These are phyloP conservation scores for Lineolata rhizophorae DNA, from an alignment of 495 filamentous ascomycete species.

Conservation along the genomic window DNA sequence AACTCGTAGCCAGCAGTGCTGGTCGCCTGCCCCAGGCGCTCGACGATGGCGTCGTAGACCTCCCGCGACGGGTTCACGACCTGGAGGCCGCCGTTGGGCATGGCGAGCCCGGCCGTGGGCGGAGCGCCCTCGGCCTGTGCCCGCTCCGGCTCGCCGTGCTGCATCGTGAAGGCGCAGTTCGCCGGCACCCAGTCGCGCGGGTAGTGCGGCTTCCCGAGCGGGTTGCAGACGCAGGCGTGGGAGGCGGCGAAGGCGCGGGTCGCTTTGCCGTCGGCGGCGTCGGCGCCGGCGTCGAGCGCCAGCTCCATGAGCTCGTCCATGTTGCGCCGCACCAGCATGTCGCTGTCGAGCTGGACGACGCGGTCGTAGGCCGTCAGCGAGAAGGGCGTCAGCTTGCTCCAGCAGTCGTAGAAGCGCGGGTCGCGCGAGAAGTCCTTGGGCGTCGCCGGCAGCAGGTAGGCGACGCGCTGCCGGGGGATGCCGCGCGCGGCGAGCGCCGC, in stretches of 20 bases:
- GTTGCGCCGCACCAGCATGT: constrained; percentile 57
- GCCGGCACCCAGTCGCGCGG: constrained; percentile 46
- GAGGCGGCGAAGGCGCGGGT: constrained; percentile 45
- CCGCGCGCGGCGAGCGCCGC: constrained; percentile 37
- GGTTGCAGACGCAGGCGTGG: constrained; percentile 71
- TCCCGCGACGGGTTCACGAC: constrained; percentile 41
- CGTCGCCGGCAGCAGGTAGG: constrained; percentile 36
- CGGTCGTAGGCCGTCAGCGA: constrained; percentile 45
- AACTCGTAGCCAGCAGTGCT: constrained; percentile 38
- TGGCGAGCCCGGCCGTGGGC: constrained; percentile 31
- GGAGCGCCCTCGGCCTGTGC: constrained; percentile 35
- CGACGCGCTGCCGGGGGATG: constrained; percentile 37
- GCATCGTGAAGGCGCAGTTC: constrained; percentile 56
- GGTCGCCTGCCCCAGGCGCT: constrained; percentile 22
- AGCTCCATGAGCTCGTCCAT: constrained; percentile 80
- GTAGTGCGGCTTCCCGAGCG: constrained; percentile 51
- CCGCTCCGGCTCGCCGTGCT: constrained; percentile 32
- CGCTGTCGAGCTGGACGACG: constrained; percentile 60
- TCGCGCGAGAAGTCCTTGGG: constrained; percentile 39
- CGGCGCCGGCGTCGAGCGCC: constrained; percentile 32
- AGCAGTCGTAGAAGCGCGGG: constrained; percentile 60
- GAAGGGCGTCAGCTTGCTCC: constrained; percentile 66
- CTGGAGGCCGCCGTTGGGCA: constrained; percentile 52
- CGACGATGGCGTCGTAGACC: constrained; percentile 33
- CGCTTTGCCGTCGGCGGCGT: constrained; percentile 26